Conservation (phyloP, 768 basidiomycete genomes). For the Hygrocybe punicea region DNA sequence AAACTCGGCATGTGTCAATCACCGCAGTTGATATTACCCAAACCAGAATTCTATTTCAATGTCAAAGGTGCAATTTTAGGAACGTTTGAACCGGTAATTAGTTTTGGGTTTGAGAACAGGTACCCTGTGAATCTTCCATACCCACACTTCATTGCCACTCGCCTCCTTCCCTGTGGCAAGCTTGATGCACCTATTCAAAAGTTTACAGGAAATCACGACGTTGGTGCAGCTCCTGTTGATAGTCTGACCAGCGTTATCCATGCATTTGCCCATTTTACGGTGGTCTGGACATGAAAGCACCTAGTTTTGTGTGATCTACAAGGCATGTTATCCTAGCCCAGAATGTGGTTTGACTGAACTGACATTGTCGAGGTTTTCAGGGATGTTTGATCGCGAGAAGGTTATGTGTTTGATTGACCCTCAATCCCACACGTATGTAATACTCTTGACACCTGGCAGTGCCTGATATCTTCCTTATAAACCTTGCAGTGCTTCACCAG, state of each 20-base stretch:
- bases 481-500: neutral
- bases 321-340: neutral
- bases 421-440: slow-evolving; percentile 9
- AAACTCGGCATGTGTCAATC: neutral
- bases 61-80: slow-evolving; percentile 10
- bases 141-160: slow-evolving; percentile 18
- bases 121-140: neutral
- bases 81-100: slow-evolving; percentile 6
- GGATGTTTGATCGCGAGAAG: neutral
- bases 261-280: slow-evolving; percentile 18
- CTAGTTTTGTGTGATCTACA: slow-evolving; percentile 8
- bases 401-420: slow-evolving; percentile 15
- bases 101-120: neutral
- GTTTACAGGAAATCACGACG: slow-evolving; percentile 19
- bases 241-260: slow-evolving; percentile 16
- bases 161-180: slow-evolving; percentile 11
- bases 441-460: neutral
- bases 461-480: neutral
- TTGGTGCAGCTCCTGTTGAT: slow-evolving; percentile 6
- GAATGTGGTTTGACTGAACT: neutral
- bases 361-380: neutral
- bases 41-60: slow-evolving; percentile 10
- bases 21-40: neutral
- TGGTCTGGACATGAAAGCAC: slow-evolving; percentile 7
- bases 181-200: slow-evolving; percentile 14